Evolutionary conservation across 306 rosid species (phyloP).

Genomic region (Comarum palustre): DNA sequence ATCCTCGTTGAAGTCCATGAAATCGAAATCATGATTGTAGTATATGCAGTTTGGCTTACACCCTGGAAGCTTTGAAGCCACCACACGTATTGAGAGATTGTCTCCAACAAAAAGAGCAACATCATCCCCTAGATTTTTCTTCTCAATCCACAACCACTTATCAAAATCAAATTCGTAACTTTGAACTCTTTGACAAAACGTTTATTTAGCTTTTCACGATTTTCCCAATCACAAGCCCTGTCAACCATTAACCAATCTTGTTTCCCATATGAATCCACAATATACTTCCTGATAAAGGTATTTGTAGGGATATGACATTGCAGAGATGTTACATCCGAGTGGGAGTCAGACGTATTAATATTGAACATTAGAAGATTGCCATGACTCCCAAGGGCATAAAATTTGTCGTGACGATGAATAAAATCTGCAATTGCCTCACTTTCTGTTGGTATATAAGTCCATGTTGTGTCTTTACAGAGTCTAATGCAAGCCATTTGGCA

Average conservation of each 20-base stretch:
- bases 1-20: background rate
- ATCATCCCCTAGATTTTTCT: background rate
- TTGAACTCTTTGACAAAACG: background rate
- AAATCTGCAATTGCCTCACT: background rate
- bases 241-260: background rate
- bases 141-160: background rate
- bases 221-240: background rate
- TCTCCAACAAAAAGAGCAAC: background rate
- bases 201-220: background rate
- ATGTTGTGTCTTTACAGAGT: background rate
- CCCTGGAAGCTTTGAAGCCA: background rate
- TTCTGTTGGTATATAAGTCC: background rate
- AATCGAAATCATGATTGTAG: background rate
- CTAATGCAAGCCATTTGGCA: background rate
- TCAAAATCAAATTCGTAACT: background rate
- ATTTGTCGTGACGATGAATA: background rate
- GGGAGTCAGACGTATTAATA: background rate
- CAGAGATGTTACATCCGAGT: background rate
- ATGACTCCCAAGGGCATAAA: background rate
- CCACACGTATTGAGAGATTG: background rate
- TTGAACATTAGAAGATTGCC: background rate
- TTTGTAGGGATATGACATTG: background rate
- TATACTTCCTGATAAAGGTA: background rate
- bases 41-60: background rate
- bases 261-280: background rate